Base-by-base conservation (phyloP, 768 basidiomycete genomes). In the Favolaschia claudopus region DNA sequence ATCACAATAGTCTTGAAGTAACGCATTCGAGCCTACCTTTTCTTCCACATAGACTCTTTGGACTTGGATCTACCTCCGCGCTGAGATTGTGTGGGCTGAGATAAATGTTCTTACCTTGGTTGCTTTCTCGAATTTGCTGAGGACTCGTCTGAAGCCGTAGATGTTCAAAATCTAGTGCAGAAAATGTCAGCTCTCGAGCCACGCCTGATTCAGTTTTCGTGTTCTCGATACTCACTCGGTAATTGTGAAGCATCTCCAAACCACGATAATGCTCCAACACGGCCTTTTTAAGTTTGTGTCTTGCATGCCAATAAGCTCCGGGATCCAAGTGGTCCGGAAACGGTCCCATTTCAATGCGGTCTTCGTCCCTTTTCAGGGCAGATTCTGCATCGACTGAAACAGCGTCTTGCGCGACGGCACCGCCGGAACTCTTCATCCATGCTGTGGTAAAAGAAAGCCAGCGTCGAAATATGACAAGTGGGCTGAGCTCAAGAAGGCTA, bases 131-230 rank as follows among this genome's bases (percentile, higher is more conserved):
- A 92, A 95, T 71, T 94, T 95, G 73, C 90, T 93, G 52, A 95
- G 71, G 0, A 87, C 88, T 68, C 95, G 93, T 31, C 91, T 80
- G 70, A 97, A 94, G 3, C 96, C 97, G 3, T 93, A 91, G 14
- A 95, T 75, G 70, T 99, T 99, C 39, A 98, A 74, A 37, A 91
- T 85, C 89, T 93, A n/a, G n/a, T n/a, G n/a, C n/a, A n/a, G n/a
- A n/a, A n/a, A n/a, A n/a, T n/a, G n/a, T n/a, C n/a, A n/a, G n/a
- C n/a, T n/a, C n/a, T n/a, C n/a, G n/a, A n/a, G n/a, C n/a, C n/a
- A n/a, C n/a, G n/a, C n/a, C n/a, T n/a, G n/a, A n/a, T n/a, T n/a
- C n/a, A n/a, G n/a, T n/a, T n/a, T n/a, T n/a, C n/a, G n/a, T n/a
- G n/a, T n/a, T n/a, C n/a, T n/a, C n/a, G n/a, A 31, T 4, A 67